A percentile compares a stretch with the other conserved stretches of the same genome.
Evolutionary conservation across 2,329 filamentous ascomycete species (phyloP).

Genomic region (Eutypa lata): DNA sequence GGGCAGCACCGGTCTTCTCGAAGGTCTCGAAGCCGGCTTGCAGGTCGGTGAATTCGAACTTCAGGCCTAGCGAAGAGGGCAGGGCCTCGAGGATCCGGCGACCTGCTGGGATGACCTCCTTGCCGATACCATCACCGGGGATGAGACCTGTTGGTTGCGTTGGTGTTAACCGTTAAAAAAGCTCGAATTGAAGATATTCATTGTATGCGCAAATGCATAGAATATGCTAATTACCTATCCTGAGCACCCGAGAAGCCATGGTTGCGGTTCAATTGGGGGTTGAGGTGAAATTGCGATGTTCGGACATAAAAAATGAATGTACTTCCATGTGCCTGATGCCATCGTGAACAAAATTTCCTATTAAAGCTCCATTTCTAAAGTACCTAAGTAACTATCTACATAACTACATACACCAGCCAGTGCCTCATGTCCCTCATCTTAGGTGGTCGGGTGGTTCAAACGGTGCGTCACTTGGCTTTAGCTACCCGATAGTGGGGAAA

Average conservation of each 20-base stretch:
- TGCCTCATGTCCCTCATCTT: no score
- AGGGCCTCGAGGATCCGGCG: constrained; percentile 90
- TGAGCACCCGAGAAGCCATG: constrained; percentile 64
- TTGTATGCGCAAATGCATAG: neutral
- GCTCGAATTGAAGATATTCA: no score
- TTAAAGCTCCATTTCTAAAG: neutral
- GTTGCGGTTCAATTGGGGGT: constrained; percentile 30
- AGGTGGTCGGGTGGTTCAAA: no score
- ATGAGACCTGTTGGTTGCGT: constrained; percentile 76
- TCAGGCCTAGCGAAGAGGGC: constrained; percentile 82
- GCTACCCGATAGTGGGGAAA: neutral
- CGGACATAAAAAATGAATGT: neutral
- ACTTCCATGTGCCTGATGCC: constrained; percentile 5
- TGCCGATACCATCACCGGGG: constrained; percentile 95
- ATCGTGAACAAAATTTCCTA: constrained; percentile 6
- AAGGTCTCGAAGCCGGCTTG: constrained; percentile 93
- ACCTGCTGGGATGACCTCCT: constrained; percentile 95
- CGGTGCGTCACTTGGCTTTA: neutral
- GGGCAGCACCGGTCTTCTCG: constrained; percentile 79
- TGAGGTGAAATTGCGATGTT: neutral
- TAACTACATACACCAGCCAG: no score
- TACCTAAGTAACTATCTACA: neutral
- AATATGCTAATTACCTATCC: constrained; percentile 55
- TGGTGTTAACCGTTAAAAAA: no score
- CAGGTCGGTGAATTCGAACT: constrained; percentile 92